These are phyloP conservation scores for Ustilago hordei DNA, from an alignment of 1,284 basidiomycete genomes.

Conservation along the genomic window DNA sequence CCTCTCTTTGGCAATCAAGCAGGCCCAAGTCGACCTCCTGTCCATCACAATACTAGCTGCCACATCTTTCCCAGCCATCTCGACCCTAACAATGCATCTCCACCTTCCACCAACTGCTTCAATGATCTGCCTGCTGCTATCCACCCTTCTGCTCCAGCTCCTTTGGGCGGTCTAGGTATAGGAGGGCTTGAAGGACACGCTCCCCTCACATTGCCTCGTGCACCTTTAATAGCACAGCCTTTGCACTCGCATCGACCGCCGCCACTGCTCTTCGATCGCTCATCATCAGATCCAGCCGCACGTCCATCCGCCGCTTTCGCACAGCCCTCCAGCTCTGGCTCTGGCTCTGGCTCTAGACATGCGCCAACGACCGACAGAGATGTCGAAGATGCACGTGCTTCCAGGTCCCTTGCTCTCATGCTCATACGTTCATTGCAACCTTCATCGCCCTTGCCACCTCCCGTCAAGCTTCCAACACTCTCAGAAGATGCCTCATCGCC, in stretches of 20 bases:
- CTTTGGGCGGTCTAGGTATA: constrained; percentile 48
- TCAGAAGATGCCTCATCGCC: constrained; percentile 16
- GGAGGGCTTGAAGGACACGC: constrained; percentile 43
- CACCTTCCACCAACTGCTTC: constrained; percentile 52
- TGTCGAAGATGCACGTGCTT: constrained; percentile 43
- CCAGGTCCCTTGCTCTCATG: constrained; percentile 34
- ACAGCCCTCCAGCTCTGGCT: constrained; percentile 5
- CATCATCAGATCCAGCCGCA: constrained; percentile 1
- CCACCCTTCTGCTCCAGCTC: constrained; percentile 7
- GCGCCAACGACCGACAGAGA: constrained; percentile 18
- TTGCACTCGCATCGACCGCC: constrained; percentile 17
- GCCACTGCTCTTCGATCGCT: constrained; percentile 25
- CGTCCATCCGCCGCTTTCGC: neutral
- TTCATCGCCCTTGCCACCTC: constrained; percentile 33
- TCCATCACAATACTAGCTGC: constrained; percentile 12
- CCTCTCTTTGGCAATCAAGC: constrained; percentile 29
- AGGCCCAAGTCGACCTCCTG: constrained; percentile 13
- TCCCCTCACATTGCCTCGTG: constrained; percentile 11
- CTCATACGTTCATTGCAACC: constrained; percentile 47
- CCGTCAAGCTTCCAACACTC: constrained; percentile 27
- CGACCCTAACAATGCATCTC: constrained; percentile 38
- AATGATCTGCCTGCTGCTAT: constrained; percentile 24
- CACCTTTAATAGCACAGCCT: constrained; percentile 5
- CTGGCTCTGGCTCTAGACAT: constrained; percentile 4
- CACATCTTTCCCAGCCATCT: constrained; percentile 25